phyloP scores from a whole-genome alignment of 768 basidiomycete species.

The Serendipita sp. region DNA sequence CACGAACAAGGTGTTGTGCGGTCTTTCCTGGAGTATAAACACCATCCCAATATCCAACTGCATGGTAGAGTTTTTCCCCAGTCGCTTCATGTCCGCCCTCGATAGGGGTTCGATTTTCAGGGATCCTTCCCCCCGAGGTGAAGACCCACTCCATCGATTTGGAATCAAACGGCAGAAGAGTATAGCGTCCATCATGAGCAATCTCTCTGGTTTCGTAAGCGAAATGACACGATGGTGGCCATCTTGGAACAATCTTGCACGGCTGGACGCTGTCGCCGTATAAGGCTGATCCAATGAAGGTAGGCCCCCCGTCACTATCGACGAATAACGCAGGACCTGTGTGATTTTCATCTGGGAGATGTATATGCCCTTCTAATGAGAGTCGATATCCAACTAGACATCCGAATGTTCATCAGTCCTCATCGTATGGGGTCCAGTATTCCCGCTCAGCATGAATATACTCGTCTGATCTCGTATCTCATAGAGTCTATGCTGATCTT shows the following conservation, averaged over 20 bases:
- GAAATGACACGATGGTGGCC: slow-evolving; percentile 31
- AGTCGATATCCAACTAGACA: too few species aligned
- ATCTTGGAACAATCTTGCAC: slow-evolving; percentile 62
- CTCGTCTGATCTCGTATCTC: too few species aligned
- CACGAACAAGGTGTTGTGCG: slow-evolving; percentile 43
- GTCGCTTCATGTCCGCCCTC: slow-evolving; percentile 63
- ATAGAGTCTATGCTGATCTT: too few species aligned
- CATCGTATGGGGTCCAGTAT: too few species aligned
- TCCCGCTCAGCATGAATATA: too few species aligned
- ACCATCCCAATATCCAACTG: slow-evolving; percentile 33
- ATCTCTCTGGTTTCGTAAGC: slow-evolving; percentile 48
- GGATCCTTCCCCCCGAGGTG: slow-evolving; percentile 43
- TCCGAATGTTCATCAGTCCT: too few species aligned
- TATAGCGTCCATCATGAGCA: slow-evolving; percentile 48
- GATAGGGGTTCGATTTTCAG: slow-evolving; percentile 39
- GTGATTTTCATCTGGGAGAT: slow-evolving; percentile 29
- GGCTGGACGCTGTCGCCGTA: slow-evolving; percentile 54
- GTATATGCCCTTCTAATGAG: not conserved
- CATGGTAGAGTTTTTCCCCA: slow-evolving; percentile 55
- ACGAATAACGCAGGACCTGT: slow-evolving; percentile 36
- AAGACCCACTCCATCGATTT: slow-evolving; percentile 60
- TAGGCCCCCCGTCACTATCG: slow-evolving; percentile 39
- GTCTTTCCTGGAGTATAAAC: slow-evolving; percentile 56
- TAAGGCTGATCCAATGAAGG: slow-evolving; percentile 63
- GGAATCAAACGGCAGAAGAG: slow-evolving; percentile 53